phyloP scores from a whole-genome alignment of 176 grass and related monocot genomes.

The Carex littledalei region DNA sequence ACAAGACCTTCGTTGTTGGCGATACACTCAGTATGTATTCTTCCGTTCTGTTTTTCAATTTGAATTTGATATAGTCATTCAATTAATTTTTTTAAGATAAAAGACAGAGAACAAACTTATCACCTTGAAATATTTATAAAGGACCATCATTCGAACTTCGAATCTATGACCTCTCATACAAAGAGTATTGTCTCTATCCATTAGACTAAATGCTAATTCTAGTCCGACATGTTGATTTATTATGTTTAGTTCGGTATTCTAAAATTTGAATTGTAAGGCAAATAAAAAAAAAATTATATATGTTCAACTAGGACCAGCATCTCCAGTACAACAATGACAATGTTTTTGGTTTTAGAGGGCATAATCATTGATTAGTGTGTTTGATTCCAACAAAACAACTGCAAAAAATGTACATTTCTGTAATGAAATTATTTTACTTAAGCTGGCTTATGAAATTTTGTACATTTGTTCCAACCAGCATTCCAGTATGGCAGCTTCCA shows the following conservation, averaged over 20 bases:
- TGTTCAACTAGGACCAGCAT: not conserved
- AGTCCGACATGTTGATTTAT: not conserved
- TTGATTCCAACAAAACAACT: not conserved
- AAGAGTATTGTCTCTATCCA: too few species aligned
- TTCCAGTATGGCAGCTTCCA: slow-evolving; percentile 66
- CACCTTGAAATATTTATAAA: too few species aligned
- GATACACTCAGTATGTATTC: slow-evolving; percentile 48
- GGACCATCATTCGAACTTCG: too few species aligned
- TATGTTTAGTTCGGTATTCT: not conserved
- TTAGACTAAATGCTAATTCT: too few species aligned
- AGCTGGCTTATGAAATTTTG: not conserved
- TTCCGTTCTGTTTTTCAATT: not conserved
- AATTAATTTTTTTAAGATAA: too few species aligned
- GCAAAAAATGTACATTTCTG: not conserved
- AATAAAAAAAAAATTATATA: not conserved
- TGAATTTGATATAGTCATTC: not conserved
- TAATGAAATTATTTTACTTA: not conserved
- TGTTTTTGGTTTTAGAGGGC: too few species aligned
- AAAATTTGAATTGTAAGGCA: not conserved
- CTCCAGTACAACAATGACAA: too few species aligned
- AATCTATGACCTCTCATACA: too few species aligned
- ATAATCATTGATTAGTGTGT: too few species aligned
- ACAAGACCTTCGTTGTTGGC: slow-evolving; percentile 56
- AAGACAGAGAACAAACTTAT: too few species aligned
- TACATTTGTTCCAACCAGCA: slow-evolving; percentile 34